phyloP scores from a whole-genome alignment of 257 asterid species.

The Solanum clarkiae region DNA sequence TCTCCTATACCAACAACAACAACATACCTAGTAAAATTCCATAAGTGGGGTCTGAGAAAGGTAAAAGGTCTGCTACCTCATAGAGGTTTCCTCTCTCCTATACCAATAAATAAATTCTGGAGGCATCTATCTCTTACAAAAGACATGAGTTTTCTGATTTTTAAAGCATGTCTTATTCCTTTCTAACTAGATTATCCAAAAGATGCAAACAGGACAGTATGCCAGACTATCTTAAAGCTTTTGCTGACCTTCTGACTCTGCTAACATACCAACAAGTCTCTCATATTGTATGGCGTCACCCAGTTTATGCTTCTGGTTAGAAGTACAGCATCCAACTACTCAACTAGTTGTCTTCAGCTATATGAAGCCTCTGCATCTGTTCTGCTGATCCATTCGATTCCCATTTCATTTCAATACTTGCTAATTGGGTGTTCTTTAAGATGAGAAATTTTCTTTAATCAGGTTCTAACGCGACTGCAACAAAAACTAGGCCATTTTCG shows the following conservation, averaged over 20 bases:
- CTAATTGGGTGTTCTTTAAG: neutral
- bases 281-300: neutral
- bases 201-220: neutral
- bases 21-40: too few relatives aligned
- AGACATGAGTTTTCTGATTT: neutral
- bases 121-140: neutral
- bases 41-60: too few relatives aligned
- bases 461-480: too few relatives aligned
- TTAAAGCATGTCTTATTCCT: neutral
- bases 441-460: neutral
- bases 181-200: neutral
- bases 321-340: neutral
- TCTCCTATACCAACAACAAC: neutral
- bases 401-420: neutral
- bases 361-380: neutral
- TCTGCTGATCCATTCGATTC: neutral
- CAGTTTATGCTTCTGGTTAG: neutral
- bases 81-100: neutral
- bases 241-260: neutral
- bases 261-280: neutral
- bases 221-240: neutral
- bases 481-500: neutral
- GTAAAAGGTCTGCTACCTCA: too few relatives aligned
- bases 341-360: neutral
- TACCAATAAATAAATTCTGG: neutral